Percentiles rank a stretch among this genome's conserved stretches.
These are phyloP conservation scores for Hymenoscyphus fraxineus DNA, from an alignment of 2,329 filamentous ascomycete genomes.

Conservation along the genomic window DNA sequence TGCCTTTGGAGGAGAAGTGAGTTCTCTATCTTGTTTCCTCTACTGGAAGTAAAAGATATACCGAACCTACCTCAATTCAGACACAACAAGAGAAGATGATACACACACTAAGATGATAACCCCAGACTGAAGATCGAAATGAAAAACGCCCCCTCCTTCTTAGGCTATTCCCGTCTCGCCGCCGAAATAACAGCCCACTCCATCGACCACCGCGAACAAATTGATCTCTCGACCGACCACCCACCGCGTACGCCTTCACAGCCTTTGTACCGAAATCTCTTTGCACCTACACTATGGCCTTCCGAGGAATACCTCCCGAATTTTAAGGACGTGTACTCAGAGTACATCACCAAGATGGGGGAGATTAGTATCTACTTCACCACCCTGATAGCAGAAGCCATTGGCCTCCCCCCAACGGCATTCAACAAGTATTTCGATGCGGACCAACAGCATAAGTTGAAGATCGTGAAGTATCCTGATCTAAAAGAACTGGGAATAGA, in stretches of 20 bases:
- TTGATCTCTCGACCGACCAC: conserved; percentile 81
- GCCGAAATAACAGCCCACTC: conserved; percentile 70
- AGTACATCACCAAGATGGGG: conserved; percentile 76
- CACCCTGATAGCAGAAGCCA: conserved; percentile 77
- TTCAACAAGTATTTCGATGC: conserved; percentile 76
- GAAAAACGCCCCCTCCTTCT: conserved; percentile 69
- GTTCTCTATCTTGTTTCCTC: conserved; percentile 16
- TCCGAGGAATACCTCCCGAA: conserved; percentile 55
- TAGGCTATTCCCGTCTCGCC: conserved; percentile 64
- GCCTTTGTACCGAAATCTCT: conserved; percentile 70
- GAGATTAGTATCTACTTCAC: conserved; percentile 70
- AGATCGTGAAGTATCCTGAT: conserved; percentile 85
- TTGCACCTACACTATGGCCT: conserved; percentile 80
- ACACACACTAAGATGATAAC: neutral
- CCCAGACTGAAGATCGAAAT: conserved; percentile 63
- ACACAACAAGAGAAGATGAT: no score
- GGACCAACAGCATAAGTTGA: conserved; percentile 75
- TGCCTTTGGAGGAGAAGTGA: conserved; percentile 72
- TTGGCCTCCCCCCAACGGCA: conserved; percentile 63
- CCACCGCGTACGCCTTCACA: conserved; percentile 56
- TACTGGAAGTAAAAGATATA: no score
- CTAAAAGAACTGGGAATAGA: conserved; percentile 51
- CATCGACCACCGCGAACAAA: conserved; percentile 79
- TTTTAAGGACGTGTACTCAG: conserved; percentile 66
- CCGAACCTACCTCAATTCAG: no score